These are phyloP conservation scores for Mucor indicus DNA, from an alignment of 371 early-diverging fungal genomes.

Conservation along the genomic window DNA sequence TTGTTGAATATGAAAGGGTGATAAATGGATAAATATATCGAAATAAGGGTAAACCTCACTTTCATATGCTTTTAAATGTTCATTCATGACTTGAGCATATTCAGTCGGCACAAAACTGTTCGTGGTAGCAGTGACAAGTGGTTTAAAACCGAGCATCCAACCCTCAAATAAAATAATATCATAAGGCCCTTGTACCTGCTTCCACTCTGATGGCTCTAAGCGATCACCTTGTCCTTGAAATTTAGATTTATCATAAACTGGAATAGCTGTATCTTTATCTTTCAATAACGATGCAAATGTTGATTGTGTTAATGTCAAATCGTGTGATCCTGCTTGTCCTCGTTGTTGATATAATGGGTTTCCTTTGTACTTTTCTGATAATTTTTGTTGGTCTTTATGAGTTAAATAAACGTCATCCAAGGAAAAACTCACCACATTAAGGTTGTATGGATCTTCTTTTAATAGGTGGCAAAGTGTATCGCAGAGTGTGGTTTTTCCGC, in stretches of 20 bases:
- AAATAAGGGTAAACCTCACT: constrained; percentile 55
- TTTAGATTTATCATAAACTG: constrained; percentile 79
- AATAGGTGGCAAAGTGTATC: constrained; percentile 47
- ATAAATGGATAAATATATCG: constrained; percentile 77
- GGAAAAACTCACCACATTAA: constrained; percentile 67
- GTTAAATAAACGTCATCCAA: constrained; percentile 89
- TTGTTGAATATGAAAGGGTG: constrained; percentile 52
- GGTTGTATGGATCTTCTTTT: constrained; percentile 35
- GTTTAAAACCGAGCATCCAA: constrained; percentile 88
- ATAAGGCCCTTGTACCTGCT: constrained; percentile 45
- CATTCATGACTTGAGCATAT: constrained; percentile 53
- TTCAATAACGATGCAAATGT: constrained; percentile 51
- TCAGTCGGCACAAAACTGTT: too few relatives aligned
- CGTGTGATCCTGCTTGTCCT: constrained; percentile 91
- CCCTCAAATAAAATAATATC: constrained; percentile 92
- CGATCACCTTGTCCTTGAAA: constrained; percentile 83
- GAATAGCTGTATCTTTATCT: constrained; percentile 47
- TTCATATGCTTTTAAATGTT: constrained; percentile 53
- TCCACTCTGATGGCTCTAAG: constrained; percentile 56
- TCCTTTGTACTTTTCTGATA: constrained; percentile 48
- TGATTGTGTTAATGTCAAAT: constrained; percentile 55
- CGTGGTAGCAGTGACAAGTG: constrained; percentile 15
- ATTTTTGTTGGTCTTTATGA: constrained; percentile 54
- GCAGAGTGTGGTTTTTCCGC: constrained; percentile 75
- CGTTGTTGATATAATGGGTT: constrained; percentile 76